These are phyloP conservation scores for Russula sp. DNA, from an alignment of 768 basidiomycete species.

Conservation along the genomic window DNA sequence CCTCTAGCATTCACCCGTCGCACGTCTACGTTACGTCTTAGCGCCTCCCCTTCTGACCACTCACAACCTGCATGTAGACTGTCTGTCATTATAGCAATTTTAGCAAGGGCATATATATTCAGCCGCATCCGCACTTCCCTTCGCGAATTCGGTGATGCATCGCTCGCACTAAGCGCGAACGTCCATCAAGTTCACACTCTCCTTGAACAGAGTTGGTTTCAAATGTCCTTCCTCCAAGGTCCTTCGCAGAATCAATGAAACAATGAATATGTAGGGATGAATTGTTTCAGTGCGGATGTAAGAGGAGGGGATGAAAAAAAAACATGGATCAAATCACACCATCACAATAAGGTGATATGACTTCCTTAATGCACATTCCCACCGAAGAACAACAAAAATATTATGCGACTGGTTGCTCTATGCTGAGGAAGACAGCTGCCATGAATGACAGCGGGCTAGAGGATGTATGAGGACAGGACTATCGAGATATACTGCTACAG, in stretches of 20 bases:
- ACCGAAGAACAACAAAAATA: slow-evolving; percentile 14
- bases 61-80: slow-evolving; percentile 31
- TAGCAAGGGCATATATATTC: slow-evolving; percentile 28
- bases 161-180: slow-evolving; percentile 6
- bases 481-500: slow-evolving; percentile 22
- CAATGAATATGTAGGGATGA: background rate
- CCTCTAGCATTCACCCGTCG: slow-evolving; percentile 28
- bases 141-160: slow-evolving; percentile 13
- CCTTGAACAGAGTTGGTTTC: background rate
- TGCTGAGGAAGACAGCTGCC: slow-evolving; percentile 12
- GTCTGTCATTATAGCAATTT: slow-evolving; percentile 27
- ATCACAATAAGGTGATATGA: slow-evolving; percentile 20
- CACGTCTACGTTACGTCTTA: slow-evolving; percentile 30
- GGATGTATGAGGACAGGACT: slow-evolving; percentile 12
- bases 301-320: background rate
- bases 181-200: background rate
- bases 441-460: slow-evolving; percentile 15
- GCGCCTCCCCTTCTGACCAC: slow-evolving; percentile 14
- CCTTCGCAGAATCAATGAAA: slow-evolving; percentile 3
- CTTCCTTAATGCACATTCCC: slow-evolving; percentile 19
- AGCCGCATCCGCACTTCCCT: slow-evolving; percentile 12
- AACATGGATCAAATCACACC: slow-evolving; percentile 1
- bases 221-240: background rate
- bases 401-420: slow-evolving; percentile 3
- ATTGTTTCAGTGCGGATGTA: background rate